phyloP scores from a whole-genome alignment of 2,329 filamentous ascomycete species.

The Ascochyta koolunga region DNA sequence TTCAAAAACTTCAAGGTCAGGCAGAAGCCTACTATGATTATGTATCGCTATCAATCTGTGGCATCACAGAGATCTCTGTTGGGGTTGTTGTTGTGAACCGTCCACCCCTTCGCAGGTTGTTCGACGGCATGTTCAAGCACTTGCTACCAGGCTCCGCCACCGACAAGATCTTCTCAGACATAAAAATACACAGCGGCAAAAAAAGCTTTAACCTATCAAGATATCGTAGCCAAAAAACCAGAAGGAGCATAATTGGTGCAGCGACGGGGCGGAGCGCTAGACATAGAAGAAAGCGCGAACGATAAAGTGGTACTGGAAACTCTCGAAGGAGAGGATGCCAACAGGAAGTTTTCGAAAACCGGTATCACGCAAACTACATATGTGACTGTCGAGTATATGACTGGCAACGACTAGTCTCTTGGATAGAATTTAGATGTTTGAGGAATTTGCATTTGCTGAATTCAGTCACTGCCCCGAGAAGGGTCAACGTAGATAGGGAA shows the following conservation, averaged over 20 bases:
- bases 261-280: background rate
- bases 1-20: background rate
- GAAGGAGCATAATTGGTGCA: background rate
- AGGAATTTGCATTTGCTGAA: too few relatives aligned
- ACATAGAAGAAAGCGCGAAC: background rate
- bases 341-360: background rate
- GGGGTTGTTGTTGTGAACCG: slow-evolving; percentile 22
- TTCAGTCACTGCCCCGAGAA: too few relatives aligned
- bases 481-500: too few relatives aligned
- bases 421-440: too few relatives aligned
- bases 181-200: background rate
- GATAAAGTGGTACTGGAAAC: background rate
- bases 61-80: slow-evolving; percentile 19
- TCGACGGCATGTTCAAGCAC: background rate
- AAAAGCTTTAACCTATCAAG: background rate
- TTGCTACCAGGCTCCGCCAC: background rate
- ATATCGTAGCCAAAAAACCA: background rate
- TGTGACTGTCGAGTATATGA: background rate
- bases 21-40: background rate
- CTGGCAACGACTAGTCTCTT: background rate
- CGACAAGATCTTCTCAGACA: background rate
- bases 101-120: slow-evolving; percentile 17
- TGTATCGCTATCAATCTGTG: background rate
- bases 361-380: background rate
- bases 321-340: background rate